Evolutionary conservation across 1,284 basidiomycete genomes (phyloP), one percentile per base, ranked within the genome.

Genomic region (Violaceomyces palustris): DNA sequence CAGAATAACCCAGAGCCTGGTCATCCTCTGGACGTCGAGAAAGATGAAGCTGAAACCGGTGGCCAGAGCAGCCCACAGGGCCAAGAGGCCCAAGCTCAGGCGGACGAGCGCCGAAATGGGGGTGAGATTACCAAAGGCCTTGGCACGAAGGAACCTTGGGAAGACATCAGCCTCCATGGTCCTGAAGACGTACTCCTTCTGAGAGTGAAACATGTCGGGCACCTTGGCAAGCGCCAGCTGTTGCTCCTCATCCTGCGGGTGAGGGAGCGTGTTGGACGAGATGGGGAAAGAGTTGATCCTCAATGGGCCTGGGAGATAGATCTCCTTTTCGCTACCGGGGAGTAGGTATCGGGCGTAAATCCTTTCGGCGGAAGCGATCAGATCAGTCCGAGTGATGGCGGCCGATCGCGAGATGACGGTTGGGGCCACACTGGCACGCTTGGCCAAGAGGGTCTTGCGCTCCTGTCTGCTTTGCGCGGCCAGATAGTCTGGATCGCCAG

Each of bases 91-190:
- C 2, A 83, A 76, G 50, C 89, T 82, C 0, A 75, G 54, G 8
- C 72, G 59, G 11, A 91, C 83, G 35, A 96, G 80, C 2, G 88
- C 83, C 21, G 85, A 87, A 50, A 93, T 80, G 9, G 91, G 90
- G 0, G 92, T 96, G 44, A 98, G 77, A 75, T 98, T 98, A 30
- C 90, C 89, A 71, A 97, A 98, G 8, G 92, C 91, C 76, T 98
- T 98, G 4, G 88, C 84, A 44, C 93, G 82, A 42, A 98, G 77
- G 80, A 98, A 98, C 3, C 91, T 81, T 4, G 71, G 69, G 78
- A 93, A 97, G n/a, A 88, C 87, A 69, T 96, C 91, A 74, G 91
- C 86, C 73, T 96, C 92, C 84, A 96, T 93, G 4, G 89, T 89
- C 42, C 88, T 81, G 79, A 93, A 94, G 69, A 92, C 90, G 72